Evolutionary conservation across 2,329 filamentous ascomycete genomes (phyloP).

Genomic region (Verticillium tricorpus): DNA sequence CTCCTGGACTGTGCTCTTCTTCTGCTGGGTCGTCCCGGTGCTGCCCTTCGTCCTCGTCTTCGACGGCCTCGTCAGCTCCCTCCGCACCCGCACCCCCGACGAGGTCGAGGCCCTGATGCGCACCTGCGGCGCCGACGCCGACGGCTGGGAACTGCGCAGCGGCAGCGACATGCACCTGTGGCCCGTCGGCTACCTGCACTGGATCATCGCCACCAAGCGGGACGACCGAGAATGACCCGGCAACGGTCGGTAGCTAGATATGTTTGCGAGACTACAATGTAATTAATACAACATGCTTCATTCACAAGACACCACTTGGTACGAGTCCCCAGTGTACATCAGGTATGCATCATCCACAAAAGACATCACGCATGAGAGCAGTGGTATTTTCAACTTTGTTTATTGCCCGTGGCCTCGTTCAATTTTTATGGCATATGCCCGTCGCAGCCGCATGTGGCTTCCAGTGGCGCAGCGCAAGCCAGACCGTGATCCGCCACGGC

Average conservation of each 20-base stretch:
- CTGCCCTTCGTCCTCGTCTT: conserved; percentile 64
- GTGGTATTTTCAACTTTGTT: neutral
- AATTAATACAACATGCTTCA: too few relatives aligned
- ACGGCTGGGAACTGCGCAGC: conserved; percentile 44
- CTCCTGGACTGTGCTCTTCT: conserved; percentile 53
- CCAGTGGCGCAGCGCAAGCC: conserved; percentile 2
- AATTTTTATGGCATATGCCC: neutral
- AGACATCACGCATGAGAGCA: neutral
- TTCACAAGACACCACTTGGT: too few relatives aligned
- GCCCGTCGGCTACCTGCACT: conserved; percentile 46
- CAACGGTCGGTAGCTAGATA: too few relatives aligned
- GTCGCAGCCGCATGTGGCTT: neutral
- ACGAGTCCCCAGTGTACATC: too few relatives aligned
- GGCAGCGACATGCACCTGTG: conserved; percentile 43
- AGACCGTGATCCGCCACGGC: conserved; percentile 1
- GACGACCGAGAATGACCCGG: neutral
- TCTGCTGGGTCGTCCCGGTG: conserved; percentile 62
- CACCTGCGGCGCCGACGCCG: conserved; percentile 40
- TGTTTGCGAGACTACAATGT: too few relatives aligned
- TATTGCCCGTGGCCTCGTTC: neutral
- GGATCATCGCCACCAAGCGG: conserved; percentile 34
- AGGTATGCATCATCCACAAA: too few relatives aligned
- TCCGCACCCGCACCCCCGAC: conserved; percentile 61
- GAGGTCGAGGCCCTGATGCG: conserved; percentile 60
- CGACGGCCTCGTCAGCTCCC: conserved; percentile 63